phyloP scores from a whole-genome alignment of 1,139 yeast genomes.

The Suhomyces terraborum region DNA sequence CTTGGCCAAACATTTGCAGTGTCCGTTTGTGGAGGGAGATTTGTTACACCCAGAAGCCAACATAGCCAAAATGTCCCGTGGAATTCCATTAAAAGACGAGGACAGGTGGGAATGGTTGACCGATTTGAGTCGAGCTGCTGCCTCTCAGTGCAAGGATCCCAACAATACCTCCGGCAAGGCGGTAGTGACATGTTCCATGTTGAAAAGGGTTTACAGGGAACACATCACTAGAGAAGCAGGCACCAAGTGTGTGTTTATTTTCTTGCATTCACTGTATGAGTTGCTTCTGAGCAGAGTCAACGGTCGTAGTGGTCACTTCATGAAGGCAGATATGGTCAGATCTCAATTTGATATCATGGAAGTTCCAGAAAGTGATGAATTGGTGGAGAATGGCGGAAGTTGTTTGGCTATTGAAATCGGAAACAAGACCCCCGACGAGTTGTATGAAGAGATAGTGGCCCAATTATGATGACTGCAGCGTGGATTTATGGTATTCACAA shows the following conservation, averaged over 20 bases:
- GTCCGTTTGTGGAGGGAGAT: constrained; percentile 85
- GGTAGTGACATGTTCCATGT: constrained; percentile 81
- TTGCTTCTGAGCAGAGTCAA: constrained; percentile 62
- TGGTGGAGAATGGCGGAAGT: constrained; percentile 41
- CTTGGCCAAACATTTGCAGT: constrained; percentile 44
- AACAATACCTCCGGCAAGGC: constrained; percentile 30
- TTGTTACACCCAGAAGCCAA: constrained; percentile 71
- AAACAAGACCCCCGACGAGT: constrained; percentile 40
- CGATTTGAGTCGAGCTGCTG: constrained; percentile 46
- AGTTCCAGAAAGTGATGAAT: constrained; percentile 54
- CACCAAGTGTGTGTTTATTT: constrained; percentile 55
- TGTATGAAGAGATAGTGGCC: constrained; percentile 22
- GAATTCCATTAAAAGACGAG: constrained; percentile 79
- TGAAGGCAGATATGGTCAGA: constrained; percentile 82
- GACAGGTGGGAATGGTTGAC: constrained; percentile 92
- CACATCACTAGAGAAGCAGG: constrained; percentile 42
- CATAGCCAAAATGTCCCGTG: constrained; percentile 77
- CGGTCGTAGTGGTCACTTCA: constrained; percentile 70
- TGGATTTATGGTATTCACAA: no score
- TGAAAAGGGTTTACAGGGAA: constrained; percentile 73
- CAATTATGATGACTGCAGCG: constrained; percentile 4
- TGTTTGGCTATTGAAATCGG: constrained; percentile 42
- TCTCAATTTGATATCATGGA: constrained; percentile 78
- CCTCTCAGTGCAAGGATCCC: constrained; percentile 34
- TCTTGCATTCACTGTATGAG: constrained; percentile 64